Percentiles rank a stretch among this genome's conserved stretches.
These are phyloP conservation scores for Astrothelium subdiscretum DNA, from an alignment of 495 filamentous ascomycete genomes.

Conservation along the genomic window DNA sequence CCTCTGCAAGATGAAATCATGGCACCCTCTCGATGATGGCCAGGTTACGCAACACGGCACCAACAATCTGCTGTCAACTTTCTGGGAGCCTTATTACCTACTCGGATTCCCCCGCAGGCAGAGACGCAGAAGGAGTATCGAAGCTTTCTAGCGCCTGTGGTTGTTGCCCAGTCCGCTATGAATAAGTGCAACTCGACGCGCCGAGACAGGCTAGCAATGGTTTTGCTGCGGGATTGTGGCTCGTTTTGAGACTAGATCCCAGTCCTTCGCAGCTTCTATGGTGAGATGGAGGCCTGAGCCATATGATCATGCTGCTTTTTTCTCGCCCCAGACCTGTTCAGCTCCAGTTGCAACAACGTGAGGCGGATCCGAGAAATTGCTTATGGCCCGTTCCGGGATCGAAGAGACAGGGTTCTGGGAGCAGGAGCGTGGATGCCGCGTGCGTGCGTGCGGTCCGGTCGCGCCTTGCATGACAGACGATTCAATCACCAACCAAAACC, in stretches of 20 bases:
- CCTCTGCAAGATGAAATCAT: neutral
- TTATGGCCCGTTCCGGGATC: neutral
- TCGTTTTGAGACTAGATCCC: neutral
- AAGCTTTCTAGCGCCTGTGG: neutral
- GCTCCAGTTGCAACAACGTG: neutral
- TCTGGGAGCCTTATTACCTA: neutral
- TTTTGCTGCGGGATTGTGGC: neutral
- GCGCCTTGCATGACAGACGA: neutral
- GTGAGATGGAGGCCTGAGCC: neutral
- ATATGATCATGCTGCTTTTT: neutral
- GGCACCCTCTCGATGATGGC: neutral
- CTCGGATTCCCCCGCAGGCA: neutral
- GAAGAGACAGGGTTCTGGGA: neutral
- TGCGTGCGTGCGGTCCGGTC: neutral
- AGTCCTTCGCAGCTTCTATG: neutral
- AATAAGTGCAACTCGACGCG: neutral
- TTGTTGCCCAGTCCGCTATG: neutral
- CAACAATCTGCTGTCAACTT: neutral
- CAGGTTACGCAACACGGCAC: neutral
- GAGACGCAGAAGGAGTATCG: neutral
- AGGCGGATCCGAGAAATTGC: neutral
- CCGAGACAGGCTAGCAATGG: neutral
- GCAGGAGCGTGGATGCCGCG: neutral
- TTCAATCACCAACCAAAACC: neutral
- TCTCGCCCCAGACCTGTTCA: neutral